Percentiles rank a stretch among this genome's conserved stretches.
Evolutionary conservation across 2,329 filamentous ascomycete genomes (phyloP).

Genomic region (Fusarium tanahbumbuense): DNA sequence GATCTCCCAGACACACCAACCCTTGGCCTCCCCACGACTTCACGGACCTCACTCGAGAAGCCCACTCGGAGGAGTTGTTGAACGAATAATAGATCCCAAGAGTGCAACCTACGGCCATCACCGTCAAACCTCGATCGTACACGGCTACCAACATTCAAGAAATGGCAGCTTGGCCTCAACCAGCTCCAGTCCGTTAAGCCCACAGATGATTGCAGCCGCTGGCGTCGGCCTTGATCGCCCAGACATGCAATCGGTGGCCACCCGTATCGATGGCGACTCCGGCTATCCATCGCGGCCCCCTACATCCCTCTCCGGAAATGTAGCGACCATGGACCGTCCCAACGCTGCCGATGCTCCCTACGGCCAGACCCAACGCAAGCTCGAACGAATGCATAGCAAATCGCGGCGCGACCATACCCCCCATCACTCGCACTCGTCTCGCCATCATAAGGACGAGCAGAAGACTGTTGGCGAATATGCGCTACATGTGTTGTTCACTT

Average conservation of each 20-base stretch:
- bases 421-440: slow-evolving; percentile 81
- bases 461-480: slow-evolving; percentile 99
- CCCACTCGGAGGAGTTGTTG: slow-evolving; percentile 57
- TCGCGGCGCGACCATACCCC: slow-evolving; percentile 77
- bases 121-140: slow-evolving; percentile 95
- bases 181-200: slow-evolving; percentile 85
- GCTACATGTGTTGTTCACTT: slow-evolving; percentile 94
- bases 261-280: slow-evolving; percentile 59
- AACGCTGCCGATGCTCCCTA: slow-evolving; percentile 59
- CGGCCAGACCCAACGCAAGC: slow-evolving; percentile 62
- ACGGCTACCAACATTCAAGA: slow-evolving; percentile 92
- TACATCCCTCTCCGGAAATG: slow-evolving; percentile 60
- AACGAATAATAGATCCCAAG: slow-evolving; percentile 67
- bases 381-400: slow-evolving; percentile 74
- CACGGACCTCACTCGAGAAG: slow-evolving; percentile 57
- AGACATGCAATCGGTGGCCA: slow-evolving; percentile 61
- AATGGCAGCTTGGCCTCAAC: slow-evolving; percentile 89
- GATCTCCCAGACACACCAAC: slow-evolving; percentile 51
- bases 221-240: slow-evolving; percentile 66
- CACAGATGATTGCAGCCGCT: slow-evolving; percentile 82
- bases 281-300: slow-evolving; percentile 56
- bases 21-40: slow-evolving; percentile 53
- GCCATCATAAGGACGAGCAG: slow-evolving; percentile 74
- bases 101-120: slow-evolving; percentile 81
- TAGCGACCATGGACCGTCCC: slow-evolving; percentile 57